These are phyloP conservation scores for Apiotrichum sp. DNA, from an alignment of 1,284 basidiomycete species.

Conservation along the genomic window DNA sequence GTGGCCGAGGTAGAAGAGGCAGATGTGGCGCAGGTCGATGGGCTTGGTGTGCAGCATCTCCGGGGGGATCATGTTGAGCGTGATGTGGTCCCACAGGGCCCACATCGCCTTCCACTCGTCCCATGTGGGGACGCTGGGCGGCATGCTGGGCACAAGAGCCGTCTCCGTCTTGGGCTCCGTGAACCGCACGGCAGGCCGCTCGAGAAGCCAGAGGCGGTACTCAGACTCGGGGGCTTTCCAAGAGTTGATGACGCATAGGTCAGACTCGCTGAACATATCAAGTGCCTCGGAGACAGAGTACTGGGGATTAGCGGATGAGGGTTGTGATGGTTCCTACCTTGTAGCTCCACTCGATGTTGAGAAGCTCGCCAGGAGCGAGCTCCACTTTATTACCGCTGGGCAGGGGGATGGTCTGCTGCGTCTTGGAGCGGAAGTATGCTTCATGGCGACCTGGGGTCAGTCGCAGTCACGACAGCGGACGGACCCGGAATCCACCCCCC, in stretches of 20 bases:
- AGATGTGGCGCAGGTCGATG: conserved; percentile 85
- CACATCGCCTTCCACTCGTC: conserved; percentile 79
- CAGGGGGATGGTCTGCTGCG: conserved; percentile 57
- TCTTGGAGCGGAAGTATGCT: conserved; percentile 72
- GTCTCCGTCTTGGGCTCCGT: conserved; percentile 21
- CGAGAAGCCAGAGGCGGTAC: conserved; percentile 86
- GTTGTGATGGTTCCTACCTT: conserved; percentile 57
- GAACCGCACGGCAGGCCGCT: conserved; percentile 58
- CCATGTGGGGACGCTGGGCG: conserved; percentile 59
- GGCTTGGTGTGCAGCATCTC: conserved; percentile 85
- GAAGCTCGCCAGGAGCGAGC: conserved; percentile 65
- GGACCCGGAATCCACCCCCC: too few relatives aligned
- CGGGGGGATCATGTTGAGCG: conserved; percentile 77
- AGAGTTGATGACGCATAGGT: conserved; percentile 76
- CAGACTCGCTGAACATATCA: conserved; percentile 65
- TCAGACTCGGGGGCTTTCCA: conserved; percentile 71
- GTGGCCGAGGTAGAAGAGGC: conserved; percentile 85
- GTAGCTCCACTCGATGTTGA: conserved; percentile 81
- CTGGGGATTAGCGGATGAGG: conserved; percentile 46
- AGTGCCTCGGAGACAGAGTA: conserved; percentile 73
- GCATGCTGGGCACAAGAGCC: not conserved
- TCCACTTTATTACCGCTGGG: conserved; percentile 46
- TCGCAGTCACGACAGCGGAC: too few relatives aligned
- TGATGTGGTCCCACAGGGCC: conserved; percentile 85
- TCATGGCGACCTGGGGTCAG: conserved; percentile 87